Conservation (phyloP, 202 grass and related monocot genomes). For the Brachypodium distachyon region DNA sequence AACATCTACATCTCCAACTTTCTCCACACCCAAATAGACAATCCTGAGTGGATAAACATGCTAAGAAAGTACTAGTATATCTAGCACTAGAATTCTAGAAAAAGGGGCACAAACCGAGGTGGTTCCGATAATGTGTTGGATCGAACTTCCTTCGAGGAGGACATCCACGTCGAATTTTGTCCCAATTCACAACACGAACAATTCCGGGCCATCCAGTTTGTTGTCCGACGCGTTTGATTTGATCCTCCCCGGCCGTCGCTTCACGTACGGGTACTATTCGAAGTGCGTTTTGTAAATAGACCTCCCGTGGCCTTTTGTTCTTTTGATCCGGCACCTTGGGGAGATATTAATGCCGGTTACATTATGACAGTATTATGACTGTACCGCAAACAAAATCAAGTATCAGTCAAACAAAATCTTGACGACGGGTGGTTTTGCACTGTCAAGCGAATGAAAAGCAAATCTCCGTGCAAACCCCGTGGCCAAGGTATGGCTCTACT, state of each 20-base stretch:
- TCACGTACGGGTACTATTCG: not conserved
- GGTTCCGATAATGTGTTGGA: not conserved
- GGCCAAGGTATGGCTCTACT: no score
- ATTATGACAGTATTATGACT: not conserved
- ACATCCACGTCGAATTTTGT: not conserved
- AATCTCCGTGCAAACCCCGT: no score
- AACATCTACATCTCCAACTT: not conserved
- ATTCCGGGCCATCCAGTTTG: conserved; percentile 19
- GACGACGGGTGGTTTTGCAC: no score
- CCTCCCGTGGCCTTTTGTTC: not conserved
- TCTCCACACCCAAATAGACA: not conserved
- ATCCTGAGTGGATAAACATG: conserved; percentile 16
- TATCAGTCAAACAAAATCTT: no score
- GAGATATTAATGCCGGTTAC: not conserved
- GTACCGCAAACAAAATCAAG: no score
- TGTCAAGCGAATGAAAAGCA: no score
- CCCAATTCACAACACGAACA: not conserved
- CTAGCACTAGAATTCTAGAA: not conserved
- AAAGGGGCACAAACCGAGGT: not conserved
- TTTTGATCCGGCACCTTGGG: not conserved
- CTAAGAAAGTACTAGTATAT: not conserved
- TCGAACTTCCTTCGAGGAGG: not conserved
- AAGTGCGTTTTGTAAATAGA: not conserved
- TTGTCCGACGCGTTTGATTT: not conserved
- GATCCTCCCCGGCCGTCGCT: not conserved